These are phyloP conservation scores for Aspergillus puulaauensis DNA, from an alignment of 2,329 filamentous ascomycete species.

Conservation along the genomic window DNA sequence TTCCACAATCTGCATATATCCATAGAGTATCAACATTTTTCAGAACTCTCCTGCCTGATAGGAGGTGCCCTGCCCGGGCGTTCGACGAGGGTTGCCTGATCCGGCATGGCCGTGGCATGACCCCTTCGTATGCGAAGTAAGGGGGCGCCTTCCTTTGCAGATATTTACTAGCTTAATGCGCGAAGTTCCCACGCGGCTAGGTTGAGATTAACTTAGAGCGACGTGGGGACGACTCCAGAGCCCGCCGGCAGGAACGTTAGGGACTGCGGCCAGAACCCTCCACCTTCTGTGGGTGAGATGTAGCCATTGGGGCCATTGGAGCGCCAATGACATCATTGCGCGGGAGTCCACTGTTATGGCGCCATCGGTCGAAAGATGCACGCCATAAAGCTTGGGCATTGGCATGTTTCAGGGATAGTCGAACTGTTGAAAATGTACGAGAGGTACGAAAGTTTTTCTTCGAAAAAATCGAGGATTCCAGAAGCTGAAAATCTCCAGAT, in stretches of 20 bases:
- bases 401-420: background rate
- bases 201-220: conserved; percentile 2
- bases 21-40: too few relatives aligned
- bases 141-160: too few relatives aligned
- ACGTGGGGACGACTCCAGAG: background rate
- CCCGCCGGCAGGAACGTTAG: background rate
- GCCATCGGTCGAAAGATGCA: background rate
- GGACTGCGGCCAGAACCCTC: background rate
- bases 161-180: background rate
- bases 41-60: too few relatives aligned
- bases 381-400: background rate
- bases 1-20: background rate
- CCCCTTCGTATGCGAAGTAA: background rate
- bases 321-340: background rate
- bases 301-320: background rate
- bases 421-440: too few relatives aligned
- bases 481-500: background rate
- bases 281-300: background rate
- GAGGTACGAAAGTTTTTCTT: too few relatives aligned
- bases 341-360: background rate
- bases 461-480: background rate
- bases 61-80: too few relatives aligned
- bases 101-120: background rate
- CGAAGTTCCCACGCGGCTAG: background rate
- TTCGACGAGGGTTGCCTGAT: background rate